Conservation (phyloP, 257 asterid genomes). For the Dorcoceras hygrometricum region DNA sequence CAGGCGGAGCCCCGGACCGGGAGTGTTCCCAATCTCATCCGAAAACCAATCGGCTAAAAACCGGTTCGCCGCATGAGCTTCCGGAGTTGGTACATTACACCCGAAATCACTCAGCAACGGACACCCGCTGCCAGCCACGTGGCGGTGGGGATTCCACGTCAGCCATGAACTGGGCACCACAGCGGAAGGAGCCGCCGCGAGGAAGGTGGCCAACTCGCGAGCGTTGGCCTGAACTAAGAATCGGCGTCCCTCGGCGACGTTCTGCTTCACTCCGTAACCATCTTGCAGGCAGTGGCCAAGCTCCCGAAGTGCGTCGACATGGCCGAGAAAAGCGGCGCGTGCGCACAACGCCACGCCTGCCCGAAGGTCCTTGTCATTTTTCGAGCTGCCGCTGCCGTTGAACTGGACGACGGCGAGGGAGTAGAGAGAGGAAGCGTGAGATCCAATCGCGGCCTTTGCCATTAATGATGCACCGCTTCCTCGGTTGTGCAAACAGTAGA, state of each 20-base stretch:
- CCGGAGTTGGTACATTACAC: slow-evolving; percentile 24
- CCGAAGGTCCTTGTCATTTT: slow-evolving; percentile 70
- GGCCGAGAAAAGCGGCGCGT: slow-evolving; percentile 80
- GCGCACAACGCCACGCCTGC: slow-evolving; percentile 90
- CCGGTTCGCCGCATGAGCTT: slow-evolving; percentile 26
- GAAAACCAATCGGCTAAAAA: slow-evolving; percentile 28
- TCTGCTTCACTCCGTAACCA: slow-evolving; percentile 84
- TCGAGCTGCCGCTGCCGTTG: slow-evolving; percentile 93
- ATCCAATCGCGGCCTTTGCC: slow-evolving; percentile 89
- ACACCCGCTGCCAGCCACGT: slow-evolving; percentile 20
- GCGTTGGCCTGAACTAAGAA: slow-evolving; percentile 83
- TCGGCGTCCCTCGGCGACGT: slow-evolving; percentile 76
- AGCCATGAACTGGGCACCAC: slow-evolving; percentile 37
- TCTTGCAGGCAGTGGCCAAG: slow-evolving; percentile 98
- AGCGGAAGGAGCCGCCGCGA: slow-evolving; percentile 40
- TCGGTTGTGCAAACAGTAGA: slow-evolving; percentile 74
- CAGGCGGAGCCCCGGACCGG: slow-evolving; percentile 20
- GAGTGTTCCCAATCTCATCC: neutral
- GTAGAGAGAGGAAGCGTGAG: slow-evolving; percentile 82
- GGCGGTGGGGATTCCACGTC: slow-evolving; percentile 33
- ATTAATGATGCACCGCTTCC: slow-evolving; percentile 78
- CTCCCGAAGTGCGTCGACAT: slow-evolving; percentile 87
- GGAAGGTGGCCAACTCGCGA: slow-evolving; percentile 72
- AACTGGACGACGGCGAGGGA: slow-evolving; percentile 81
- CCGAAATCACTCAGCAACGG: slow-evolving; percentile 31